phyloP scores from a whole-genome alignment of 2,329 filamentous ascomycete genomes.

The Nakataea oryzae region DNA sequence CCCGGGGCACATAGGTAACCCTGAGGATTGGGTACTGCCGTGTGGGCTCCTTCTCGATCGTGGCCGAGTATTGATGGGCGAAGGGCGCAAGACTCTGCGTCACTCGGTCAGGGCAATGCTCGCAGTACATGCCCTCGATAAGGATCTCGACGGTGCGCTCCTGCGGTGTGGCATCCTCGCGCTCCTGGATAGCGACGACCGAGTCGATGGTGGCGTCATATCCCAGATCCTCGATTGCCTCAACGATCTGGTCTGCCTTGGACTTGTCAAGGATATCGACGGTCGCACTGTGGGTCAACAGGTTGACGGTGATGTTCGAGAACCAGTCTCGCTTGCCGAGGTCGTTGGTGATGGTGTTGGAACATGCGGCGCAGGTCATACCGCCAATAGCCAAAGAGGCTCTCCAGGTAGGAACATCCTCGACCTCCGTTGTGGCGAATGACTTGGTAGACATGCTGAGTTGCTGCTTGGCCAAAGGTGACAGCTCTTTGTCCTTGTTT shows the following conservation, averaged over 20 bases:
- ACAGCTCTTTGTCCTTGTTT: neutral
- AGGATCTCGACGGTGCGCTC: conserved; percentile 52
- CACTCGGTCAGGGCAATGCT: conserved; percentile 55
- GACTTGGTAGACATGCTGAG: conserved; percentile 11
- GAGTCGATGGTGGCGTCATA: conserved; percentile 53
- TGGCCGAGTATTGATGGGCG: conserved; percentile 29
- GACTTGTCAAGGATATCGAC: conserved; percentile 41
- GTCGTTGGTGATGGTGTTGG: conserved; percentile 49
- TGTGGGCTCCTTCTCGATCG: conserved; percentile 44
- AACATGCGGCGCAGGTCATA: conserved; percentile 66
- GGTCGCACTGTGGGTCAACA: conserved; percentile 57
- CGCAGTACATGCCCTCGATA: conserved; percentile 66
- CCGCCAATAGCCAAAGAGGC: conserved; percentile 53
- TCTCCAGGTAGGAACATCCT: conserved; percentile 28
- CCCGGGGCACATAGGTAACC: conserved; percentile 58
- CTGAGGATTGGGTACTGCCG: conserved; percentile 56
- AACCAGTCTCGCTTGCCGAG: conserved; percentile 49
- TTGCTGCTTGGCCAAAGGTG: neutral
- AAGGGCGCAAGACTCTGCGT: conserved; percentile 42
- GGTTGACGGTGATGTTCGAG: conserved; percentile 46
- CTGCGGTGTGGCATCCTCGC: conserved; percentile 15
- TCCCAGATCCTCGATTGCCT: conserved; percentile 51
- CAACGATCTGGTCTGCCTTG: conserved; percentile 35
- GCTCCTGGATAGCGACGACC: conserved; percentile 25
- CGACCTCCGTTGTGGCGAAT: conserved; percentile 24